Evolutionary conservation across 106 monocot genomes (phyloP), one percentile per base, ranked within the genome.

Genomic region (Dendrobium nobile): DNA sequence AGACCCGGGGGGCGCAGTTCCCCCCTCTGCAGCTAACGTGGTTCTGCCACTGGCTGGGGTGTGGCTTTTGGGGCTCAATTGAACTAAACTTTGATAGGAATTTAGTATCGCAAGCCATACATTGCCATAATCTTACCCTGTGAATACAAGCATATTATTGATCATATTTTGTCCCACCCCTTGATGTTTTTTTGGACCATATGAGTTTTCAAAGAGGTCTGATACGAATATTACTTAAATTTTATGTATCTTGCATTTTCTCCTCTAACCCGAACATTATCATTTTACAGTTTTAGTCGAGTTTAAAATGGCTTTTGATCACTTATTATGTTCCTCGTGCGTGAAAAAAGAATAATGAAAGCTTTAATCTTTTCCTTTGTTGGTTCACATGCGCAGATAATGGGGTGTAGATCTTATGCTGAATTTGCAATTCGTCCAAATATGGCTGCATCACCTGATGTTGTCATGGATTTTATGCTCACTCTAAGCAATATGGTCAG

Each of bases 381-480:
- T 51, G 51, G 73, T 41, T 74, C n/a, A 20, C 42, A 19, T 74
- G 13, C 87, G 79, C 85, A 98, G 95, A 86, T 91, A 81, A 88
- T 98, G 91, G 92, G 95, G 5, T 98, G 85, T 78, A 92, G 87
- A 85, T 92, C 90, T 65, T 98, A 89, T 87, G 81, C 91, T 80
- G 94, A 98, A 47, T 98, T 98, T 85, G 90, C 94, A 68, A 87
- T 91, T 86, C 79, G 81, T 41, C 82, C 90, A 77, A 98, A 92
- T 80, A 85, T 98, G 94, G 98, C 98, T 27, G 82, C 85, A 84
- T 88, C 87, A 84, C 88, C 90, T 20, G 86, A 91, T 75, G 87
- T 92, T 67, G 98, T 92, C 41, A 82, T 54, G 65, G 82, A 87
- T 11, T 98, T 95, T 88, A 81, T 98, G 37, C 51, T 82, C 82